phyloP scores from a whole-genome alignment of 768 basidiomycete genomes.

The Tulasnella sp. region DNA sequence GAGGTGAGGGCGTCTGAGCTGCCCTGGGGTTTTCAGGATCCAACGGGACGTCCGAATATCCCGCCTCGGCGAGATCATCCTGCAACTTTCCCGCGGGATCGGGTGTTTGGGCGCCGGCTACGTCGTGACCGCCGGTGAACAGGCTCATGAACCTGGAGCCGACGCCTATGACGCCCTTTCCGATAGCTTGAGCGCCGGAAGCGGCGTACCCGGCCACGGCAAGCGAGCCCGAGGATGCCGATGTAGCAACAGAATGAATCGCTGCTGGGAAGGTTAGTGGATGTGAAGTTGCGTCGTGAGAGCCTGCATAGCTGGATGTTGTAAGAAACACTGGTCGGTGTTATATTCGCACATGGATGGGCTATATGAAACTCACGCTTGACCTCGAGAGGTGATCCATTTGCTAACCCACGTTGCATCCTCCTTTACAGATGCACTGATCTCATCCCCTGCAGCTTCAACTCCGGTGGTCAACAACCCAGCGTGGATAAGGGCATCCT shows the following conservation, averaged over 20 bases:
- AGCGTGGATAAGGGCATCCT: constrained; percentile 6
- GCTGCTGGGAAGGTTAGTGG: background rate
- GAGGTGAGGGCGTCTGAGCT: background rate
- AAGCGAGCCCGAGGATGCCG: background rate
- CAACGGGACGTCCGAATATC: background rate
- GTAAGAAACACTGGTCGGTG: background rate
- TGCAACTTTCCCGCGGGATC: background rate
- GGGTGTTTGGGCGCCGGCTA: background rate
- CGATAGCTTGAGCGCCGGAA: background rate
- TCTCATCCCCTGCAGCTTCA: constrained; percentile 10
- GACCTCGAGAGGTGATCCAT: background rate
- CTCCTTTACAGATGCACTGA: background rate
- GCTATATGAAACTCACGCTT: background rate
- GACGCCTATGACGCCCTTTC: background rate
- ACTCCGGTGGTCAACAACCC: constrained; percentile 6
- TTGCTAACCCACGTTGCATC: background rate
- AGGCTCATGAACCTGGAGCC: constrained; percentile 2
- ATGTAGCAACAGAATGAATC: background rate
- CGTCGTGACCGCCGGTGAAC: background rate
- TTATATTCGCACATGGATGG: background rate
- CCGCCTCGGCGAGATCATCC: constrained; percentile 6
- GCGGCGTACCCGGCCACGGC: constrained; percentile 2
- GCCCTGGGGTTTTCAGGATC: background rate
- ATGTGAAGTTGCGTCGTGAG: background rate
- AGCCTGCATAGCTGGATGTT: background rate